Evolutionary conservation across 768 basidiomycete species (phyloP).

Genomic region (Boletus sp.): DNA sequence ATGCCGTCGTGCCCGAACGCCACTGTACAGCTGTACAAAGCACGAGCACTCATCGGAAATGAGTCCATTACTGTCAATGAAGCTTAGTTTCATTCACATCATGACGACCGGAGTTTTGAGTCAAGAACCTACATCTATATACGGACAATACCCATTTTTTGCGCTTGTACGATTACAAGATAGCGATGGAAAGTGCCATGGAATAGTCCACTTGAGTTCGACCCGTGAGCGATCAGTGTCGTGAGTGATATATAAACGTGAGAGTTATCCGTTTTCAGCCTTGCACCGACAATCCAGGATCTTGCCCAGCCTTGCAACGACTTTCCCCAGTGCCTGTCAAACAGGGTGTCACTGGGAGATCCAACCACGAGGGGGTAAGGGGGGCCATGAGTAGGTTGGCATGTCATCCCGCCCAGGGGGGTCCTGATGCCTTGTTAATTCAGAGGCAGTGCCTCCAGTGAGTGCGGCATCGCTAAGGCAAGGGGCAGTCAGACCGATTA

Average conservation of each 20-base stretch:
- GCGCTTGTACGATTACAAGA: slow-evolving; percentile 21
- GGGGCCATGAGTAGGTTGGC: slow-evolving; percentile 33
- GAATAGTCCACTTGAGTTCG: slow-evolving; percentile 15
- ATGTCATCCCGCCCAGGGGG: slow-evolving; percentile 32
- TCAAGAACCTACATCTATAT: slow-evolving; percentile 5
- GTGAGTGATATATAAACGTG: slow-evolving; percentile 36
- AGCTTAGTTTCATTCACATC: slow-evolving; percentile 26
- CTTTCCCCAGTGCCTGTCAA: slow-evolving; percentile 29
- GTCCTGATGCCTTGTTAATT: slow-evolving; percentile 29
- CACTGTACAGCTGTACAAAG: slow-evolving; percentile 10
- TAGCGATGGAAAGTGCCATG: slow-evolving; percentile 12
- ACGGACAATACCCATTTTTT: slow-evolving; percentile 12
- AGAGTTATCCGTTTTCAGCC: slow-evolving; percentile 24
- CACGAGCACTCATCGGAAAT: slow-evolving; percentile 3
- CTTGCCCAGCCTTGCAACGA: slow-evolving; percentile 22
- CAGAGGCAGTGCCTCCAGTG: slow-evolving; percentile 30
- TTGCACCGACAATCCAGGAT: slow-evolving; percentile 32
- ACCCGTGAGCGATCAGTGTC: slow-evolving; percentile 31
- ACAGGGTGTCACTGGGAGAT: slow-evolving; percentile 30
- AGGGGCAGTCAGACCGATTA: slow-evolving; percentile 22
- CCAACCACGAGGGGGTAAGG: slow-evolving; percentile 14
- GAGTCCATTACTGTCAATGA: slow-evolving; percentile 12
- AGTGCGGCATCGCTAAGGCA: slow-evolving; percentile 37
- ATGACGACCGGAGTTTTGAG: slow-evolving; percentile 15
- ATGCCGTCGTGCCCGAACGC: neutral